phyloP scores from a whole-genome alignment of 2,329 filamentous ascomycete species.

The Lachnellula arida region DNA sequence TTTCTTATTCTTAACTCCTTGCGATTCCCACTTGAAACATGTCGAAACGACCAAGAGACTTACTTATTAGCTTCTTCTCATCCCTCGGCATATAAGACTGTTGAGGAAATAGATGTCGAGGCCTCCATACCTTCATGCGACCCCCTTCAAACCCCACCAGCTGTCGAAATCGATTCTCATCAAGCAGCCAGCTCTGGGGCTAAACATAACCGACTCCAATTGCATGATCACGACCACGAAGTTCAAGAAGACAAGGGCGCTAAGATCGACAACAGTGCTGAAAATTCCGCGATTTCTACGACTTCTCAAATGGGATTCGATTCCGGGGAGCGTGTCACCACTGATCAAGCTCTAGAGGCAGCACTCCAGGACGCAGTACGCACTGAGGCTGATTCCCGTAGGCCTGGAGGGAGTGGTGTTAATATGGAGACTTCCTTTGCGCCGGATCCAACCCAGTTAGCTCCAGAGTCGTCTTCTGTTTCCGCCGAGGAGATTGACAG shows the following conservation, averaged over 20 bases:
- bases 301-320: not conserved
- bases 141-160: not conserved
- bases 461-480: slow-evolving; percentile 6
- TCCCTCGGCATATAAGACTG: not conserved
- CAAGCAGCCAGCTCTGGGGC: not conserved
- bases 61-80: slow-evolving; percentile 17
- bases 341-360: slow-evolving; percentile 24
- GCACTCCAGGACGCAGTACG: slow-evolving; percentile 27
- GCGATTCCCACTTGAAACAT: not conserved
- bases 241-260: not conserved
- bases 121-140: not conserved
- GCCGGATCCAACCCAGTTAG: slow-evolving; percentile 13
- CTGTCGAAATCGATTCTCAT: not conserved
- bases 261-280: not conserved
- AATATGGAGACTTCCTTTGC: slow-evolving; percentile 25
- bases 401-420: slow-evolving; percentile 10
- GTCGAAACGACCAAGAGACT: slow-evolving; percentile 10
- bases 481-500: slow-evolving; percentile 15
- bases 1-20: not conserved
- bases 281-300: not conserved
- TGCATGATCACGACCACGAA: not conserved
- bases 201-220: not conserved
- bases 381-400: slow-evolving; percentile 25
- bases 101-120: not conserved
- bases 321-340: not conserved